A percentile compares a stretch with the other conserved stretches of the same genome.
Conservation (phyloP, 2,329 filamentous ascomycete genomes). For the Curvularia lunata region DNA sequence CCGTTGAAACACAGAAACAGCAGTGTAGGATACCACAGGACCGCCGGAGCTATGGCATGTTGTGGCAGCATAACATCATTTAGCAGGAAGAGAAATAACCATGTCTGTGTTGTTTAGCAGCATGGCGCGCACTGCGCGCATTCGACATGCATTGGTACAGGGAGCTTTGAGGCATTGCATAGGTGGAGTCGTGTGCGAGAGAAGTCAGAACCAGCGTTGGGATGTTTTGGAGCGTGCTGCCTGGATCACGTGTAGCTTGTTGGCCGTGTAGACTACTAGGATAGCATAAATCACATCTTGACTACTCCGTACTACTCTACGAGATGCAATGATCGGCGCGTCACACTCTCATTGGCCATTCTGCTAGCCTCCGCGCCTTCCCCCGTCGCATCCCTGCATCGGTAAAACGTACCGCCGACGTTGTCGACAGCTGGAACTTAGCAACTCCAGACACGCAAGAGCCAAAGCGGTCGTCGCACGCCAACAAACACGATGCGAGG, state of each 20-base stretch:
- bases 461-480: constrained; percentile 17
- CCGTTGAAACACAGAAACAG: constrained; percentile 43
- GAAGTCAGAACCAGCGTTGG: constrained; percentile 8
- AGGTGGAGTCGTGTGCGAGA: constrained; percentile 11
- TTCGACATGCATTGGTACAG: constrained; percentile 11
- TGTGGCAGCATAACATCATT: constrained; percentile 5
- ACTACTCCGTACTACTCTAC: neutral
- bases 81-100: constrained; percentile 1
- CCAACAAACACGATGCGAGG: constrained; percentile 43
- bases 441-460: constrained; percentile 12
- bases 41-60: neutral
- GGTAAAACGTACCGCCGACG: constrained; percentile 33
- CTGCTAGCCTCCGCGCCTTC: constrained; percentile 20
- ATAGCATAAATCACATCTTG: constrained; percentile 5
- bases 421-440: constrained; percentile 43
- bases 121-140: constrained; percentile 6
- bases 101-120: constrained; percentile 15
- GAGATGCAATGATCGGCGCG: neutral
- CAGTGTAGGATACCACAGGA: constrained; percentile 34
- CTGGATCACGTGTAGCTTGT: constrained; percentile 10
- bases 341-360: constrained; percentile 25
- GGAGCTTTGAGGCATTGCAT: constrained; percentile 17
- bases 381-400: constrained; percentile 23
- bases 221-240: constrained; percentile 4
- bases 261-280: constrained; percentile 14